phyloP scores from a whole-genome alignment of 2,329 filamentous ascomycete genomes.

The Pezicula neosporulosa region DNA sequence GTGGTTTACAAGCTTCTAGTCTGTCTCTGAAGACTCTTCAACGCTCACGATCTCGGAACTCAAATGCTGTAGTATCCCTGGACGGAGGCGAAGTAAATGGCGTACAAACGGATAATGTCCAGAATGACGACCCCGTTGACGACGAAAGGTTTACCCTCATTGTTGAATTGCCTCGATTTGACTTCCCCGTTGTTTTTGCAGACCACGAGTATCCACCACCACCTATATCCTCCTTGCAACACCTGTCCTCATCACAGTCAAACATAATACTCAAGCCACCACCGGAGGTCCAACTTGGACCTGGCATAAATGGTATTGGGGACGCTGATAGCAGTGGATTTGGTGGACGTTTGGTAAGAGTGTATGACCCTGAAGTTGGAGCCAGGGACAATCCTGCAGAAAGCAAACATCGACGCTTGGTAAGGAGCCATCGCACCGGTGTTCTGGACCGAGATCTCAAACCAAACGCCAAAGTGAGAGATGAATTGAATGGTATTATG shows the following conservation, averaged over 20 bases:
- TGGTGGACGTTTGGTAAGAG: conserved; percentile 66
- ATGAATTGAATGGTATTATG: conserved; percentile 89
- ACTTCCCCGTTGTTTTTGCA: conserved; percentile 92
- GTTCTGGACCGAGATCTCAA: conserved; percentile 93
- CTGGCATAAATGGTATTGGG: conserved; percentile 74
- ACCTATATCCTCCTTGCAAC: conserved; percentile 72
- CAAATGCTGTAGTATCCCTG: conserved; percentile 29
- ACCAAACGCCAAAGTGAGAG: conserved; percentile 91
- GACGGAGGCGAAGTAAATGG: conserved; percentile 35
- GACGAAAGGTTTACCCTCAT: conserved; percentile 76
- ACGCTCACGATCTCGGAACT: conserved; percentile 35
- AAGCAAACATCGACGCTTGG: conserved; percentile 87
- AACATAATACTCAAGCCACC: conserved; percentile 73
- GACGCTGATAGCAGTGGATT: conserved; percentile 42
- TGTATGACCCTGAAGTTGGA: conserved; percentile 92
- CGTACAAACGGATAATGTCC: conserved; percentile 29
- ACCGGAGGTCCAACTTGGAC: conserved; percentile 85
- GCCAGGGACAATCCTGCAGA: conserved; percentile 90
- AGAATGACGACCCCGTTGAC: conserved; percentile 16
- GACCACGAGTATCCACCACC: conserved; percentile 90
- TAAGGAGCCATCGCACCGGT: conserved; percentile 87
- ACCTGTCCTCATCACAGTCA: conserved; percentile 59
- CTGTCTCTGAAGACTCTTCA: conserved; percentile 58
- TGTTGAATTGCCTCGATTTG: conserved; percentile 89
- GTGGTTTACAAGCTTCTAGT: conserved; percentile 61